A percentile compares a stretch with the other conserved stretches of the same genome.
Conservation (phyloP, 306 rosid species). For the Glycine soja region DNA sequence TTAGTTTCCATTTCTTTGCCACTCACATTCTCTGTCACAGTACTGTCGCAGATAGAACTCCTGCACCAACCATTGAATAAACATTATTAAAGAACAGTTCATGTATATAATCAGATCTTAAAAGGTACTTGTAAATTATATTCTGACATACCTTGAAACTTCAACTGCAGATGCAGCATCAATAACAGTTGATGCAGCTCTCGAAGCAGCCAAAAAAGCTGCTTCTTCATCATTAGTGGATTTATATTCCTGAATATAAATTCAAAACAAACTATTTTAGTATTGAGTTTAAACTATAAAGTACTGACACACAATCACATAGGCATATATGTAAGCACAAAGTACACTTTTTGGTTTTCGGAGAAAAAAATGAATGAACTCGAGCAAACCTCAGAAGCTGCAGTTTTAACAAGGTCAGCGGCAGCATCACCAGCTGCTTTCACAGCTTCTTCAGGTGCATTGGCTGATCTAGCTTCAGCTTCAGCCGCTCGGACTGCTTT, state of each 20-base stretch:
- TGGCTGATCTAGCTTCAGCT: conserved; percentile 92
- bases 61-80: conserved; percentile 59
- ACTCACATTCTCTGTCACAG: conserved; percentile 52
- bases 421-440: conserved; percentile 98
- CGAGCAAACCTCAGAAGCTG: conserved; percentile 81
- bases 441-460: conserved; percentile 94
- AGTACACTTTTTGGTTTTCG: neutral
- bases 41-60: conserved; percentile 59
- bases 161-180: conserved; percentile 93
- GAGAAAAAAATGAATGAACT: neutral
- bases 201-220: conserved; percentile 91
- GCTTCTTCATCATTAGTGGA: conserved; percentile 74
- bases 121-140: conserved; percentile 25
- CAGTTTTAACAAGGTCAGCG: conserved; percentile 94
- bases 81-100: conserved; percentile 35
- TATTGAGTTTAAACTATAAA: neutral
- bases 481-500: conserved; percentile 92
- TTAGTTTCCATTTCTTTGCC: conserved; percentile 56
- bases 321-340: no score
- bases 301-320: neutral
- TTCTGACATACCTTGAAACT: conserved; percentile 71
- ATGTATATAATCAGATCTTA: conserved; percentile 22
- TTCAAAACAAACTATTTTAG: conserved; percentile 33
- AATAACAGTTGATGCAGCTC: conserved; percentile 85
- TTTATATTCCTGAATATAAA: conserved; percentile 68